phyloP scores from a whole-genome alignment of 192 early-diverging fungal genomes.

The Entomortierella lignicola region DNA sequence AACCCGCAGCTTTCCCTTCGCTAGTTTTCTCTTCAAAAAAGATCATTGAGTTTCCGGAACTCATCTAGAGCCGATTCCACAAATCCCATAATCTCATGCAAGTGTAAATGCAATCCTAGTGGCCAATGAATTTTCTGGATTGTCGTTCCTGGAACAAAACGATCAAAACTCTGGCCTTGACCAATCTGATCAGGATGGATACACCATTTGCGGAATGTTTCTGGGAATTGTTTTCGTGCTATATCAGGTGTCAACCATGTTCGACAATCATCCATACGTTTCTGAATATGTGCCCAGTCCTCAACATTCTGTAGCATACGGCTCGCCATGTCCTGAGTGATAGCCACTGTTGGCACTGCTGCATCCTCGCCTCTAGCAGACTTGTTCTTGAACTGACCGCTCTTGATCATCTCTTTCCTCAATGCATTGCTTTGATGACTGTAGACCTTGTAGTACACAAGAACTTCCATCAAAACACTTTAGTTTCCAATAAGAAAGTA shows the following conservation, averaged over 20 bases:
- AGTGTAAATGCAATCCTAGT: conserved; percentile 30
- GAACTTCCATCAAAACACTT: conserved; percentile 38
- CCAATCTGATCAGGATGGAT: conserved; percentile 47
- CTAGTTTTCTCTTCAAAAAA: too few relatives aligned
- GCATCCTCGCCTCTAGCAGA: conserved; percentile 3
- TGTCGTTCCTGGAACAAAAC: conserved; percentile 18
- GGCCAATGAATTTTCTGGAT: conserved; percentile 47
- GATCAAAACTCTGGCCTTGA: conserved; percentile 12
- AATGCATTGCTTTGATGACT: conserved; percentile 18
- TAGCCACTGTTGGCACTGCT: conserved; percentile 13
- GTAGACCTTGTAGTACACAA: conserved; percentile 48
- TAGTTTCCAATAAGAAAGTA: too few relatives aligned
- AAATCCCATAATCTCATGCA: conserved; percentile 40
- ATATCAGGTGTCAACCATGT: conserved; percentile 38
- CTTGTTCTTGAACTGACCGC: conserved; percentile 27
- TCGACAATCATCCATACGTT: conserved; percentile 41
- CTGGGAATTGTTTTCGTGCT: conserved; percentile 33
- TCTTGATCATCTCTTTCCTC: conserved; percentile 49
- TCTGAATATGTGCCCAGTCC: conserved; percentile 48
- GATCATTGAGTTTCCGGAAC: conserved; percentile 24
- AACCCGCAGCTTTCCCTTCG: too few relatives aligned
- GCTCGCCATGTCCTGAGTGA: conserved; percentile 22
- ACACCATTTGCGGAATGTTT: conserved; percentile 41
- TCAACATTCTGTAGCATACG: conserved; percentile 48
- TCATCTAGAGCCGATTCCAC: conserved; percentile 30